Percentiles rank a stretch among this genome's conserved stretches.
Evolutionary conservation across 2,329 filamentous ascomycete genomes (phyloP).

Genomic region (Juglanconis sp.): DNA sequence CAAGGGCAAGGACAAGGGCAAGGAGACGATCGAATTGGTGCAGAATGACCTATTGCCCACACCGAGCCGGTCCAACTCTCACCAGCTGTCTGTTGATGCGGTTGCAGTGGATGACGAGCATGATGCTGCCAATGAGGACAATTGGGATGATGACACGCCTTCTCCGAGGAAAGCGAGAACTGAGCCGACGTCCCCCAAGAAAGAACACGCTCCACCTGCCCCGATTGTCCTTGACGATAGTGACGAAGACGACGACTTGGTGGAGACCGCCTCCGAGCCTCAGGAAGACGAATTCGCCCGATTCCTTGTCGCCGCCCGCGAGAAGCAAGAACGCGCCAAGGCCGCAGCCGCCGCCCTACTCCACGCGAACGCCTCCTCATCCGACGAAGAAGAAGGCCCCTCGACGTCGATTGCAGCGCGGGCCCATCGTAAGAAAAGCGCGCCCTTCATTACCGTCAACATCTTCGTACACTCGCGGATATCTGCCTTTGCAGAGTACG

Average conservation of each 20-base stretch:
- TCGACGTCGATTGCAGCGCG: background rate
- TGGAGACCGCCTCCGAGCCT: background rate
- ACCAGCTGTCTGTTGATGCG: conserved; percentile 5
- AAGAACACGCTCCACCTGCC: background rate
- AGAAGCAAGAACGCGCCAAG: conserved; percentile 26
- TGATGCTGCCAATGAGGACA: conserved; percentile 15
- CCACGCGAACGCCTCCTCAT: conserved; percentile 21
- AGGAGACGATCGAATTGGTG: conserved; percentile 17
- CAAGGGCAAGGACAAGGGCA: conserved; percentile 23
- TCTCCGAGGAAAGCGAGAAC: background rate
- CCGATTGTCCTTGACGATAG: conserved; percentile 23
- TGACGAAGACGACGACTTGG: conserved; percentile 13
- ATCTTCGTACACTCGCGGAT: conserved; percentile 70
- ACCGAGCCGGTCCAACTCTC: conserved; percentile 9
- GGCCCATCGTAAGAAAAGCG: background rate
- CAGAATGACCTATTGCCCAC: conserved; percentile 6
- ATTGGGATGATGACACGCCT: conserved; percentile 12
- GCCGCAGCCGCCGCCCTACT: conserved; percentile 20
- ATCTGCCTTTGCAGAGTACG: conserved; percentile 32
- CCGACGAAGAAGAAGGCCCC: conserved; percentile 10
- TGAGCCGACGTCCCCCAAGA: background rate
- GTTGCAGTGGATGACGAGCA: conserved; percentile 23
- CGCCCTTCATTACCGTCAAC: conserved; percentile 35
- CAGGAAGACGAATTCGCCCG: conserved; percentile 42
- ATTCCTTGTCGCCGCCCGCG: conserved; percentile 43